These are phyloP conservation scores for Trametes hirsuta DNA, from an alignment of 1,284 basidiomycete species.

Conservation along the genomic window DNA sequence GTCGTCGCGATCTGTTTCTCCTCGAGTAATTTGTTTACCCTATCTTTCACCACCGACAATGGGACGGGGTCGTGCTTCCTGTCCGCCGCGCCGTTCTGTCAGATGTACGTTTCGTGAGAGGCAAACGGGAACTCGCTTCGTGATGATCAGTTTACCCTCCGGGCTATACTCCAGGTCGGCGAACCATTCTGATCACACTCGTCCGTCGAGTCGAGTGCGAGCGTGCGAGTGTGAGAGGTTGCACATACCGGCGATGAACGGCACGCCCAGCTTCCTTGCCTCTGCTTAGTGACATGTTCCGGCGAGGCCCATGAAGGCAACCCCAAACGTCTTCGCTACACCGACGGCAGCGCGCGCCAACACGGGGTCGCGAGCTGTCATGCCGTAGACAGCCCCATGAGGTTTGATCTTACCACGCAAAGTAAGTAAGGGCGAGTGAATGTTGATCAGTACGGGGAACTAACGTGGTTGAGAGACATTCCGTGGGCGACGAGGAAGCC, in stretches of 20 bases:
- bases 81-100: neutral
- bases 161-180: constrained; percentile 61
- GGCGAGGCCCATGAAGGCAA: constrained; percentile 62
- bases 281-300: constrained; percentile 62
- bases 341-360: constrained; percentile 55
- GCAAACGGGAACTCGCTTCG: constrained; percentile 43
- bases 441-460: constrained; percentile 20
- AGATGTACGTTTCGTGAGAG: neutral
- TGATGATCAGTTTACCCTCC: constrained; percentile 58
- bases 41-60: constrained; percentile 43
- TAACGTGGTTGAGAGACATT: constrained; percentile 53
- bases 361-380: constrained; percentile 52
- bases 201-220: neutral
- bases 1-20: constrained; percentile 44
- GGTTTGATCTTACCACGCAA: constrained; percentile 44
- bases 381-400: constrained; percentile 61
- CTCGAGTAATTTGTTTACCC: constrained; percentile 40
- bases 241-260: constrained; percentile 57
- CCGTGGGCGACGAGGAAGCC: constrained; percentile 58
- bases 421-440: too few species aligned
- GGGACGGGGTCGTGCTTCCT: constrained; percentile 57
- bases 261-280: constrained; percentile 52
- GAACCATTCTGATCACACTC: constrained; percentile 56
- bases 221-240: neutral
- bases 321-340: constrained; percentile 52